These are phyloP conservation scores for Drechslerella dactyloides DNA, from an alignment of 2,329 filamentous ascomycete species.

Conservation along the genomic window DNA sequence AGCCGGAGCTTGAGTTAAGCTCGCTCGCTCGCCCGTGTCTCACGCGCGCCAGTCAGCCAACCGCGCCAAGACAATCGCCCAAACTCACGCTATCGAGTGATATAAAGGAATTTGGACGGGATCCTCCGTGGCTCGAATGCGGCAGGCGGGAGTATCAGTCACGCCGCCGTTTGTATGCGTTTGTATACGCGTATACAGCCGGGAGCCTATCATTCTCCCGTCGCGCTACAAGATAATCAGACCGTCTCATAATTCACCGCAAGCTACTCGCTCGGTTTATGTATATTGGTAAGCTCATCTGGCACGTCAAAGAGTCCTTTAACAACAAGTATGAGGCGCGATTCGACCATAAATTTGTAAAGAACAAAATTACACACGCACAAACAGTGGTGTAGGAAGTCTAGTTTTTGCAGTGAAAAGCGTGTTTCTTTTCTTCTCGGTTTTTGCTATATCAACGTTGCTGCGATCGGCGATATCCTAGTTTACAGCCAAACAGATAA, in stretches of 20 bases:
- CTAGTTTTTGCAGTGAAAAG: not conserved
- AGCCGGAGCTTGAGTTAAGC: not conserved
- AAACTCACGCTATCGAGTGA: not conserved
- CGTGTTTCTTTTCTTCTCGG: not conserved
- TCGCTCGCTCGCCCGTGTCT: not conserved
- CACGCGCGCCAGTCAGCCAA: not conserved
- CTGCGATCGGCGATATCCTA: slow-evolving; percentile 7
- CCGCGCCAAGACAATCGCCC: not conserved
- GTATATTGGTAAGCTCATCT: slow-evolving; percentile 24
- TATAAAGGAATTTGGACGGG: too few relatives aligned
- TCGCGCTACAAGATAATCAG: not conserved
- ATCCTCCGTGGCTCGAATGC: too few relatives aligned
- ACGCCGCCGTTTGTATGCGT: not conserved
- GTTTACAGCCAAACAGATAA: slow-evolving; percentile 9
- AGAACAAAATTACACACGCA: not conserved
- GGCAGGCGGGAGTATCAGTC: too few relatives aligned
- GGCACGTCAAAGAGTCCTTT: slow-evolving; percentile 17
- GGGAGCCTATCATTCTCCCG: not conserved
- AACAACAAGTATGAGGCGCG: not conserved
- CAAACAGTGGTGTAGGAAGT: not conserved
- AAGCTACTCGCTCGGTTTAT: too few relatives aligned
- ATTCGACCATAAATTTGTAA: not conserved
- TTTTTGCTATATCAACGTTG: slow-evolving; percentile 7
- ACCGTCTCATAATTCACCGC: too few relatives aligned
- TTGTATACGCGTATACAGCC: not conserved